Percentiles rank a stretch among this genome's conserved stretches.
Evolutionary conservation across 2,329 filamentous ascomycete genomes (phyloP).

Genomic region (Bipolaris bicolor): DNA sequence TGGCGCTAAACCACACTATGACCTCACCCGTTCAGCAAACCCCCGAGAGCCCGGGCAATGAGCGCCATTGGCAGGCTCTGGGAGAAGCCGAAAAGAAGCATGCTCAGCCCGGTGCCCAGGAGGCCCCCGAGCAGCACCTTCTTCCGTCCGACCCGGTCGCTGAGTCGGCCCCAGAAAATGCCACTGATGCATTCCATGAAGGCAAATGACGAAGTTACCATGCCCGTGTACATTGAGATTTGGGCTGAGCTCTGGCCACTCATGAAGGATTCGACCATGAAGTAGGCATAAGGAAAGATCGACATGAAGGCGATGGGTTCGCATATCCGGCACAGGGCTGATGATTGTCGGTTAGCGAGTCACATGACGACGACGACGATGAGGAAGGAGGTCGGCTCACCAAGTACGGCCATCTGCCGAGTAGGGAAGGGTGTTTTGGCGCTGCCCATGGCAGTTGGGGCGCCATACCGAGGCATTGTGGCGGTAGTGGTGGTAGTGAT

Average conservation of each 20-base stretch:
- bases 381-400: constrained; percentile 45
- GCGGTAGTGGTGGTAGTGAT: constrained; percentile 5
- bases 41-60: constrained; percentile 85
- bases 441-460: constrained; percentile 35
- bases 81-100: constrained; percentile 90
- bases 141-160: constrained; percentile 90
- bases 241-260: constrained; percentile 78
- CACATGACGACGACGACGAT: background rate
- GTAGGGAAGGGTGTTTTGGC: constrained; percentile 59
- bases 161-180: constrained; percentile 90
- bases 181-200: constrained; percentile 94
- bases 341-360: constrained; percentile 5
- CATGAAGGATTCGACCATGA: constrained; percentile 92
- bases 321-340: constrained; percentile 92
- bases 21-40: constrained; percentile 85
- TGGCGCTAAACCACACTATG: constrained; percentile 32
- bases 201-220: constrained; percentile 96
- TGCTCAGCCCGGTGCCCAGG: constrained; percentile 88
- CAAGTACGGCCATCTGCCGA: constrained; percentile 63
- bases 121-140: constrained; percentile 90
- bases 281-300: constrained; percentile 98
- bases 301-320: constrained; percentile 99
- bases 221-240: constrained; percentile 90
- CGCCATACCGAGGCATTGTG: constrained; percentile 42
- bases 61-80: constrained; percentile 81